Percentiles rank a stretch among this genome's conserved stretches.
Evolutionary conservation across 257 asterid species (phyloP).

Genomic region (Verbascum thapsus): DNA sequence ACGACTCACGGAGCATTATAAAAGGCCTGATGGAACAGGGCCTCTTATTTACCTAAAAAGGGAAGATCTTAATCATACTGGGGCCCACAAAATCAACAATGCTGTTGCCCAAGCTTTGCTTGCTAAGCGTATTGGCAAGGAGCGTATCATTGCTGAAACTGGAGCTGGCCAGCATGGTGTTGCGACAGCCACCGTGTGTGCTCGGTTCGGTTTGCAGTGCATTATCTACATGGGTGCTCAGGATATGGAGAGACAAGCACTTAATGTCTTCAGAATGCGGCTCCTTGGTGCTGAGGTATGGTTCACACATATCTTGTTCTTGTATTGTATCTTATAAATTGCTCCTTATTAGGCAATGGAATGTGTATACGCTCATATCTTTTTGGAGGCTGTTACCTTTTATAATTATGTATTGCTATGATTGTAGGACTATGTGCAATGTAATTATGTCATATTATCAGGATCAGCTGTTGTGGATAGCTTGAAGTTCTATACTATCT

Average conservation of each 20-base stretch:
- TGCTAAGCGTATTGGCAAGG: constrained; percentile 67
- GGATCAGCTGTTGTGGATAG: neutral
- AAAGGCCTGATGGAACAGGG: constrained; percentile 50
- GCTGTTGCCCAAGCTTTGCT: constrained; percentile 68
- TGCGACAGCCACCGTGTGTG: constrained; percentile 73
- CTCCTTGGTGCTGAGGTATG: constrained; percentile 73
- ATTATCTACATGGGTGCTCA: constrained; percentile 72
- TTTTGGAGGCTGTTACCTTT: neutral
- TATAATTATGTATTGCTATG: neutral
- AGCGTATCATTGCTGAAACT: constrained; percentile 67
- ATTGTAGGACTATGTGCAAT: neutral
- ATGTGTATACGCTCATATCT: neutral
- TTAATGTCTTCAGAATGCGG: constrained; percentile 64
- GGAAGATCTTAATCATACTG: constrained; percentile 72
- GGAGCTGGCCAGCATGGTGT: constrained; percentile 86
- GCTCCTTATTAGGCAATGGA: neutral
- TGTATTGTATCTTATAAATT: neutral
- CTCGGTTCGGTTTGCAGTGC: constrained; percentile 66
- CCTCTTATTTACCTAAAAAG: constrained; percentile 60
- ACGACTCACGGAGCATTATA: constrained; percentile 62
- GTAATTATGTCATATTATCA: neutral
- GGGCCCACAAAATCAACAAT: constrained; percentile 72
- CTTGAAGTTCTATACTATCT: too few species aligned
- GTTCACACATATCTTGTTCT: constrained; percentile 6
- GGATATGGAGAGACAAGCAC: constrained; percentile 74